Base-by-base conservation (phyloP, 2,329 filamentous ascomycete genomes). In the Rhinocladiella similis region DNA sequence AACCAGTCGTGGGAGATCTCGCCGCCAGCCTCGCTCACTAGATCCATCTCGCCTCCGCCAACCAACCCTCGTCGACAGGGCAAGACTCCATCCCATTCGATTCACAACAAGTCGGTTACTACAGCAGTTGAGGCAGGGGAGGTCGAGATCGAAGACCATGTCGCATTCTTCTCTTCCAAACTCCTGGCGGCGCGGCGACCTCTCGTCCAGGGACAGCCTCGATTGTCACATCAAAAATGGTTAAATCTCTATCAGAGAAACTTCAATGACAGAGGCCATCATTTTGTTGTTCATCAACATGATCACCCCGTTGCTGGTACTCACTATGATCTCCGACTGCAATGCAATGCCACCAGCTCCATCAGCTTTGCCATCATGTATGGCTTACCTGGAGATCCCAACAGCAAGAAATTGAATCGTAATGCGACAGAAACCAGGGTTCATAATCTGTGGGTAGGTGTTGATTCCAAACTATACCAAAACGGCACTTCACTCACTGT, bases 281-380 rank as follows among this genome's bases (percentile, higher is more conserved):
- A 86, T 68, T 90, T 89, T 66, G 82, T 90, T 50, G 79, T 90
- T 36, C 86, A 90, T 68, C 86, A 90, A 66, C 86, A 90, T 67
- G 86, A 89, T 66, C 87, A 90, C 67, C 87, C 87, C 1, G 69
- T 88, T 42, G 85, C 87, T 9, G 86, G 87, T 20, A 78, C 79
- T 1, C 84, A 87, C 67, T 88, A 90, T 73, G 87, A 90, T 69
- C 75, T 90, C 18, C 78, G 87, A 2, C 74, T 90, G 16, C 86
- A 90, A 68, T 86, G 89, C 67, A 89, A 87, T 27, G 77, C 79
- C 55, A 80, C 81, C 0, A 89, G 86, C 66, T 86, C 84, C 22
- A 79, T 83, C 10, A 87, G 83, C 57, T 90, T 75, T 69, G 82
- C 83, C 0, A 77, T 86, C 61, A 85, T 84, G 82, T 86, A 85